A percentile compares a stretch with the other conserved stretches of the same genome.
Evolutionary conservation across 805 yeast species (phyloP).

Genomic region (Cephaloascus albidus): DNA sequence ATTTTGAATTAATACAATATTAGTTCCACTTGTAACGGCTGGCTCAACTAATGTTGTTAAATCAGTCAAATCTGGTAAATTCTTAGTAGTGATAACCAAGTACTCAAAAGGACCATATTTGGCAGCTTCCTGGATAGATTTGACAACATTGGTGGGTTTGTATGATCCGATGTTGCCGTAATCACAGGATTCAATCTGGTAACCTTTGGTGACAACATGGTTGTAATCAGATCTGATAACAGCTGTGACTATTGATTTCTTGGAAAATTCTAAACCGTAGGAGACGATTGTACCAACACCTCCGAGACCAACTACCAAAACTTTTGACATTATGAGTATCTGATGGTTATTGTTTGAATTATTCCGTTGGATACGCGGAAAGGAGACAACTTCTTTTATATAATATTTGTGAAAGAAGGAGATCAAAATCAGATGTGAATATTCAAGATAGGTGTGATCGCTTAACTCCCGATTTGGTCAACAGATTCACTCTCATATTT

Average conservation of each 20-base stretch:
- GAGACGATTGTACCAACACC: constrained; percentile 27
- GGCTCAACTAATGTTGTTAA: constrained; percentile 22
- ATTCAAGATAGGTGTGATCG: too few relatives aligned
- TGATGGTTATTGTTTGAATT: too few relatives aligned
- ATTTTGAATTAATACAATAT: constrained; percentile 26
- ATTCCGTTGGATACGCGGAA: too few relatives aligned
- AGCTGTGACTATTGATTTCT: constrained; percentile 17
- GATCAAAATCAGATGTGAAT: too few relatives aligned
- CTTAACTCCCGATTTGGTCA: too few relatives aligned
- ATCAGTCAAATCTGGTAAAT: constrained; percentile 25
- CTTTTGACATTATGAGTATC: too few relatives aligned
- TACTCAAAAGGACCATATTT: constrained; percentile 21
- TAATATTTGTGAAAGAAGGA: too few relatives aligned
- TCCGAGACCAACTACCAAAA: constrained; percentile 23
- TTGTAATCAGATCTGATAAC: constrained; percentile 28
- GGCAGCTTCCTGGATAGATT: constrained; percentile 18
- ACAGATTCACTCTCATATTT: too few relatives aligned
- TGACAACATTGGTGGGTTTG: constrained; percentile 20
- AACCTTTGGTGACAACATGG: constrained; percentile 17
- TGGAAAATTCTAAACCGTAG: constrained; percentile 11
- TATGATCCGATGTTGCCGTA: constrained; percentile 20
- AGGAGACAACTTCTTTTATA: too few relatives aligned
- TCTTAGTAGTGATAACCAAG: constrained; percentile 27
- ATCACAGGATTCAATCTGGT: constrained; percentile 18
- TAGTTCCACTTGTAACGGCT: constrained; percentile 10